Evolutionary conservation across 805 yeast species (phyloP).

Genomic region (Dipodascopsis tothii): DNA sequence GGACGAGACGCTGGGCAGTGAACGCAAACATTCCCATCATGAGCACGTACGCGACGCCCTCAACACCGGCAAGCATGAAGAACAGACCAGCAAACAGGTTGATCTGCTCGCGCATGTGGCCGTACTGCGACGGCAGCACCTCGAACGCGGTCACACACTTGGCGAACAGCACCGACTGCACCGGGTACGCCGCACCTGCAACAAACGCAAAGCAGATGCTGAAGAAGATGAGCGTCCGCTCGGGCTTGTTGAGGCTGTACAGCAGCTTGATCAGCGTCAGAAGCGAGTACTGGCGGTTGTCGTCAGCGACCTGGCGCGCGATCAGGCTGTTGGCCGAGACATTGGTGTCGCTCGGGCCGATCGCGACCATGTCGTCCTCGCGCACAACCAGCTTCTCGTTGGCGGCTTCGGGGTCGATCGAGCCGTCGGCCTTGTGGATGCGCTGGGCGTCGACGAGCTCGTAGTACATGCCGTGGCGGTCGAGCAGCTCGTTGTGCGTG

Average conservation of each 20-base stretch:
- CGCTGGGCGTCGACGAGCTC: conserved; percentile 35
- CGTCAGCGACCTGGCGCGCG: too few species aligned
- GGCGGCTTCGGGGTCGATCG: too few species aligned
- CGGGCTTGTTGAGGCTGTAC: conserved; percentile 16
- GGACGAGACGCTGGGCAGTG: conserved; percentile 22
- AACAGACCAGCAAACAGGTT: conserved; percentile 26
- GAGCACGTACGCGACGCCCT: conserved; percentile 4
- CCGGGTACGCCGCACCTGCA: conserved; percentile 21
- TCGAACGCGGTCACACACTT: conserved; percentile 31
- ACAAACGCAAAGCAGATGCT: conserved; percentile 17
- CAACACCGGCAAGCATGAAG: conserved; percentile 22
- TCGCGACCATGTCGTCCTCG: too few species aligned
- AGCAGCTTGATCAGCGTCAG: too few species aligned
- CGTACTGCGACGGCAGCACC: conserved; percentile 21
- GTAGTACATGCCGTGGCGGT: conserved; percentile 27
- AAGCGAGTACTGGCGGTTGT: too few species aligned
- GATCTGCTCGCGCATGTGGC: conserved; percentile 33
- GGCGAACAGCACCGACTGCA: conserved; percentile 35
- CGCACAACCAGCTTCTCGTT: too few species aligned
- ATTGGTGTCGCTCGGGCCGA: too few species aligned
- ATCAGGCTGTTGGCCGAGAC: too few species aligned
- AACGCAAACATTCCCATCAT: conserved; percentile 12
- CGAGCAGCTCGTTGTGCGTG: conserved; percentile 34
- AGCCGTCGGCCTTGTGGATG: conserved; percentile 20
- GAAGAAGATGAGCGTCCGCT: conserved; percentile 11